Evolutionary conservation across 192 early-diverging fungal species (phyloP), one percentile per base, ranked within the genome.

Genomic region (Mortierella antarctica): DNA sequence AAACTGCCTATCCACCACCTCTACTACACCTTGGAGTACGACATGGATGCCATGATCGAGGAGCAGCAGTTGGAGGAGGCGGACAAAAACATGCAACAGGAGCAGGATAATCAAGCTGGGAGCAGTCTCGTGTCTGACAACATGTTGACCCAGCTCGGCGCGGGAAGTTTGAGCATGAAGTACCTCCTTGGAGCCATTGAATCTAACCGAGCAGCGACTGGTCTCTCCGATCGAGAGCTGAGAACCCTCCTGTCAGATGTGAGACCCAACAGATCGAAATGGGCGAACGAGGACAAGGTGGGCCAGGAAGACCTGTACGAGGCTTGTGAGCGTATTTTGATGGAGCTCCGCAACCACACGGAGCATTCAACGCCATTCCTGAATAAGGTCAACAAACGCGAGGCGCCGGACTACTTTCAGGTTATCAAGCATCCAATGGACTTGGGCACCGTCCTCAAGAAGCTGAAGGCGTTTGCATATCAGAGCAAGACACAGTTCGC

Each of bases 341-440:
- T 87, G 17, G 93, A 94, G 65, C 85, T 99, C 14, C 94, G 93
- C 72, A 86, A 90, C 57, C 93, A 94, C 82, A 89, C 88, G 2
- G 94, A 92, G 39, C 94, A 96, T 53, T 93, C 94, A 0, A 71
- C 81, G 12, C 96, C 96, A 5, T 99, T 99, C 74, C 82, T 97
- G 23, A 89, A 88, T 53, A 94, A 93, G 73, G 97, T 99, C 31
- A 90, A 88, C 74, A 92, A 94, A 64, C 89, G 93, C 54, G 96
- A 98, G 51, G 96, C 93, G 1, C 97, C 97, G 0, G 93, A 97
- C 83, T 99, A 99, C 74, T 93, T 53, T 15, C 20, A 75, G 90
- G 95, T 99, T 57, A 96, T 99, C 71, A 92, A 91, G 78, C 80
- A 92, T 8, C 98, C 98, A 6, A 99, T 99, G 98, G 98, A 99